phyloP scores from a whole-genome alignment of 176 grass and related monocot species.

The Oryza australiensis region DNA sequence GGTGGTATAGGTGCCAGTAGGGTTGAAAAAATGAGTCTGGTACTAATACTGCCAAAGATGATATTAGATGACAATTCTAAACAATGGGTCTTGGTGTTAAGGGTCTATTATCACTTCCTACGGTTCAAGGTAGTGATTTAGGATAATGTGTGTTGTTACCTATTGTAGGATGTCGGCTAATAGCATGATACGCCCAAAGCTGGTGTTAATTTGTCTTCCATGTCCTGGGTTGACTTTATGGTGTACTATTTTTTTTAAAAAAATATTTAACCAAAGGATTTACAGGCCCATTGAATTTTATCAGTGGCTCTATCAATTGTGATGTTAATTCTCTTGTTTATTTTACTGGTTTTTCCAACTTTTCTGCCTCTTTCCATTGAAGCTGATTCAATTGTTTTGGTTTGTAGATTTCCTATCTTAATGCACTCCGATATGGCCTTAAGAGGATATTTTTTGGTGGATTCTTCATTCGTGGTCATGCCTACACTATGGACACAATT shows the following conservation, averaged over 20 bases:
- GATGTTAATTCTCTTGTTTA: slow-evolving; percentile 9
- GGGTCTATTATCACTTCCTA: background rate
- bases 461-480: slow-evolving; percentile 98
- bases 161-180: background rate
- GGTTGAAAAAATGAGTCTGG: slow-evolving; percentile 27
- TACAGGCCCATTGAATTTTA: slow-evolving; percentile 1
- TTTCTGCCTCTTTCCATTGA: background rate
- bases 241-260: background rate
- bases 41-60: slow-evolving; percentile 3
- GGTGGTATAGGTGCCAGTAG: background rate
- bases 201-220: background rate
- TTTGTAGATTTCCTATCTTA: slow-evolving; percentile 90
- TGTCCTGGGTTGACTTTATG: slow-evolving; percentile 9
- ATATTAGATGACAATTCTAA: slow-evolving; percentile 4
- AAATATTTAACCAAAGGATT: slow-evolving; percentile 1
- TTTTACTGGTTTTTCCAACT: background rate
- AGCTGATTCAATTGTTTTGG: slow-evolving; percentile 13
- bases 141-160: background rate
- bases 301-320: background rate
- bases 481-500: slow-evolving; percentile 99
- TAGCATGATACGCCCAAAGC: background rate
- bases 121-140: background rate
- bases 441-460: slow-evolving; percentile 99
- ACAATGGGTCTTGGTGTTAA: background rate
- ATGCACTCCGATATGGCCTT: slow-evolving; percentile 95